These are phyloP conservation scores for Pterocarpus santalinus DNA, from an alignment of 306 rosid species.

Conservation along the genomic window DNA sequence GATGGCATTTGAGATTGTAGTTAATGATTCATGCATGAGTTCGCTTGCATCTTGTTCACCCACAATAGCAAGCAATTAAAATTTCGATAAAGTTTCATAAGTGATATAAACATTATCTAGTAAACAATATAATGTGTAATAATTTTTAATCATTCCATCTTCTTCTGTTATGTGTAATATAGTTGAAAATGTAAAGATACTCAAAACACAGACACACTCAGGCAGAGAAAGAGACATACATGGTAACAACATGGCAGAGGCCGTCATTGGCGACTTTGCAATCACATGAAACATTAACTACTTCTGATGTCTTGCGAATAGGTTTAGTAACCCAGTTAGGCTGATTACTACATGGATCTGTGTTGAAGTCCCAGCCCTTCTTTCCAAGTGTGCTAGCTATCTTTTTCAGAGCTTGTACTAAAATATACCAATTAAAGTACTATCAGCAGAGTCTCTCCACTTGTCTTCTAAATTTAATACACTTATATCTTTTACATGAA, in stretches of 20 bases:
- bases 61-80: too few relatives aligned
- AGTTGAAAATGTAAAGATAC: background rate
- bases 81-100: too few relatives aligned
- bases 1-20: too few relatives aligned
- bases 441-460: too few relatives aligned
- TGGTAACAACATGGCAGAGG: constrained; percentile 55
- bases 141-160: too few relatives aligned
- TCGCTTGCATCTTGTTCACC: too few relatives aligned
- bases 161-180: background rate
- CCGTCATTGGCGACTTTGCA: constrained; percentile 34
- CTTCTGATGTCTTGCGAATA: background rate
- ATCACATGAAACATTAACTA: constrained; percentile 37
- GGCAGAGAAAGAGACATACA: constrained; percentile 37
- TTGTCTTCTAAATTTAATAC: too few relatives aligned
- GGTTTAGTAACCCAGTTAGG: constrained; percentile 38
- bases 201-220: background rate
- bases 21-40: too few relatives aligned
- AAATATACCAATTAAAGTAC: background rate
- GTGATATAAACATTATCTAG: too few relatives aligned
- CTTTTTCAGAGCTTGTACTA: constrained; percentile 50
- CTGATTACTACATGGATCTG: constrained; percentile 53
- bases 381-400: constrained; percentile 59
- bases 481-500: too few relatives aligned
- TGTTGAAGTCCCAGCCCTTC: constrained; percentile 50
- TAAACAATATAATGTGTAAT: too few relatives aligned